phyloP scores from a whole-genome alignment of 768 basidiomycete species.

The Gloeophyllum trabeum region DNA sequence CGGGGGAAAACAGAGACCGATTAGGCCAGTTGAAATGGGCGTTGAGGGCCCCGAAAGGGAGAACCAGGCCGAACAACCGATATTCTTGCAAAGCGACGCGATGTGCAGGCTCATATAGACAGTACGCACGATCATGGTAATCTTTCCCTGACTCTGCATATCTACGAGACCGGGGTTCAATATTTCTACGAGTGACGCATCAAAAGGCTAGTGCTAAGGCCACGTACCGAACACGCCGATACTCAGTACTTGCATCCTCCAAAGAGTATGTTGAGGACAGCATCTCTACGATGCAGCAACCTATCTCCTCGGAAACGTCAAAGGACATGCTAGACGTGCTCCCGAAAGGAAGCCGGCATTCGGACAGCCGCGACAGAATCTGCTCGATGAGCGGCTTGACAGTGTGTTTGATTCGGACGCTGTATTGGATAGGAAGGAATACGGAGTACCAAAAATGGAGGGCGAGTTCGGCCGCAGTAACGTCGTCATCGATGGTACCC shows the following conservation, averaged over 20 bases:
- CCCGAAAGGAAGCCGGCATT: slow-evolving; percentile 4
- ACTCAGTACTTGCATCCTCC: neutral
- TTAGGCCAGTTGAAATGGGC: slow-evolving; percentile 30
- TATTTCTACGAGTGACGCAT: neutral
- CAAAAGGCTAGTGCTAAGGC: neutral
- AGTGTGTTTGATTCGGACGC: slow-evolving; percentile 9
- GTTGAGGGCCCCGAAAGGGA: slow-evolving; percentile 34
- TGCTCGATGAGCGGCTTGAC: slow-evolving; percentile 10
- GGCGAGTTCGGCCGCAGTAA: slow-evolving; percentile 28
- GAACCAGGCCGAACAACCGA: slow-evolving; percentile 28
- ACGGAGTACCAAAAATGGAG: slow-evolving; percentile 39
- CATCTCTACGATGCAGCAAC: neutral
- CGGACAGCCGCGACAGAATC: slow-evolving; percentile 1
- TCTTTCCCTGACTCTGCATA: slow-evolving; percentile 27
- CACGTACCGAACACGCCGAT: neutral
- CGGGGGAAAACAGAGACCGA: slow-evolving; percentile 31
- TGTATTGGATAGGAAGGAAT: slow-evolving; percentile 25
- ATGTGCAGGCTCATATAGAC: slow-evolving; percentile 29
- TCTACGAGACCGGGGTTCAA: slow-evolving; percentile 5
- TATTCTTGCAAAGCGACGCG: slow-evolving; percentile 29
- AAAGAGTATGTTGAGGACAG: neutral
- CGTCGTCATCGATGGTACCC: slow-evolving; percentile 19
- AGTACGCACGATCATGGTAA: slow-evolving; percentile 28
- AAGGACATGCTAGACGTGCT: slow-evolving; percentile 8
- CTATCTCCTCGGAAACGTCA: neutral